Evolutionary conservation across 495 filamentous ascomycete species (phyloP).

Genomic region (Penicillium lividum): DNA sequence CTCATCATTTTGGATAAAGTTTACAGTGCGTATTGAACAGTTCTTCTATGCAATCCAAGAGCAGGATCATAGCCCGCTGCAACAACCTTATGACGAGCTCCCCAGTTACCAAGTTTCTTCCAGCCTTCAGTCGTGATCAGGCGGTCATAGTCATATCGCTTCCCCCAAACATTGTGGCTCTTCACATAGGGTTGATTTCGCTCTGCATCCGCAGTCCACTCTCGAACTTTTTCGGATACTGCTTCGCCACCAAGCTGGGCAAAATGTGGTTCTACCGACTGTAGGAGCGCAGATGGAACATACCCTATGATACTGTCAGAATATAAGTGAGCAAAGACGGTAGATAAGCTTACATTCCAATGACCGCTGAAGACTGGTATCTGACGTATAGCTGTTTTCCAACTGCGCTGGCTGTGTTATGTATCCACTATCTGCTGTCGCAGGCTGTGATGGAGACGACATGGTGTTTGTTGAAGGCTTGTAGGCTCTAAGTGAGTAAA

Average conservation of each 20-base stretch:
- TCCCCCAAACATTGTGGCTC: slow-evolving; percentile 40
- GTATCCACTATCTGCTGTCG: slow-evolving; percentile 36
- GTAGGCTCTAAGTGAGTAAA: neutral
- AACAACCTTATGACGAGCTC: slow-evolving; percentile 37
- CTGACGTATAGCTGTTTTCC: slow-evolving; percentile 37
- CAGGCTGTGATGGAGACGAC: slow-evolving; percentile 27
- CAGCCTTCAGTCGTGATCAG: slow-evolving; percentile 46
- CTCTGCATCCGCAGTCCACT: slow-evolving; percentile 41
- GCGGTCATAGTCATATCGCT: slow-evolving; percentile 39
- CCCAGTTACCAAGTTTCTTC: slow-evolving; percentile 42
- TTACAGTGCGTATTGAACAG: slow-evolving; percentile 27
- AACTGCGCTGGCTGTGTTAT: slow-evolving; percentile 31
- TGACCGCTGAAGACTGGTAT: slow-evolving; percentile 28
- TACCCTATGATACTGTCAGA: slow-evolving; percentile 29
- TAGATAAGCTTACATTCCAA: slow-evolving; percentile 26
- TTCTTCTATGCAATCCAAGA: slow-evolving; percentile 38
- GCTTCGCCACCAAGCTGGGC: slow-evolving; percentile 35
- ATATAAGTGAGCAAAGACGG: neutral
- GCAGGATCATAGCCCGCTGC: slow-evolving; percentile 40
- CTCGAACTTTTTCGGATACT: slow-evolving; percentile 31
- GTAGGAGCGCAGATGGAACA: slow-evolving; percentile 23
- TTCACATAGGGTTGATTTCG: slow-evolving; percentile 41
- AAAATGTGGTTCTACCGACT: slow-evolving; percentile 25
- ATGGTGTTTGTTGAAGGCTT: neutral
- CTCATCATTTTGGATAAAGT: slow-evolving; percentile 20